Conservation (phyloP, 2,329 filamentous ascomycete genomes). For the Fusarium devonianum region DNA sequence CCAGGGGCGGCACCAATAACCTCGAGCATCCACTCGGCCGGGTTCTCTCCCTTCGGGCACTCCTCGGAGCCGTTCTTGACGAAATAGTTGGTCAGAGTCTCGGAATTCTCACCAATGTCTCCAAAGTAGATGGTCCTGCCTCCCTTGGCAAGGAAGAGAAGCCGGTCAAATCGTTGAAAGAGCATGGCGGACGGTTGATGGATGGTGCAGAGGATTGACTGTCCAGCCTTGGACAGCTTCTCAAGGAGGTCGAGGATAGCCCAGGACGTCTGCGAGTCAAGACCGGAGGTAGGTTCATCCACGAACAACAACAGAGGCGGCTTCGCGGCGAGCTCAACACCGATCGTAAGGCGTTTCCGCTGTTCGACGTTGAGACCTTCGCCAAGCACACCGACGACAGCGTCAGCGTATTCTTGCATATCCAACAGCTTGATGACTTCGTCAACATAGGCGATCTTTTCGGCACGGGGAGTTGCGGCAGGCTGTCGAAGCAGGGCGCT, state of each 20-base stretch:
- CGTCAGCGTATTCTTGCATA: slow-evolving; percentile 63
- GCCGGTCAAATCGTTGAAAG: slow-evolving; percentile 59
- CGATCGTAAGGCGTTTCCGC: slow-evolving; percentile 60
- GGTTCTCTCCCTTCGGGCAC: slow-evolving; percentile 36
- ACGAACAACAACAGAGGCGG: slow-evolving; percentile 59
- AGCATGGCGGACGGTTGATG: slow-evolving; percentile 55
- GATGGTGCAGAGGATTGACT: slow-evolving; percentile 60
- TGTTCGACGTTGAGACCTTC: slow-evolving; percentile 59
- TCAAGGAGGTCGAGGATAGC: slow-evolving; percentile 75
- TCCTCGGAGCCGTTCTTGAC: slow-evolving; percentile 27
- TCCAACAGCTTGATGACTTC: slow-evolving; percentile 62
- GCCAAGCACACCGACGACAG: slow-evolving; percentile 56
- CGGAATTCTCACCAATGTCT: slow-evolving; percentile 38
- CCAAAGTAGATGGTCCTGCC: slow-evolving; percentile 40
- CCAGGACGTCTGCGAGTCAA: slow-evolving; percentile 70
- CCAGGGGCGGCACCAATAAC: slow-evolving; percentile 39
- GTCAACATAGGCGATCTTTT: slow-evolving; percentile 62
- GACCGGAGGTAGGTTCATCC: slow-evolving; percentile 62
- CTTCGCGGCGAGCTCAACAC: slow-evolving; percentile 55
- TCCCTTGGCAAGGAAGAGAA: slow-evolving; percentile 55
- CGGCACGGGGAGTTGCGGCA: slow-evolving; percentile 50
- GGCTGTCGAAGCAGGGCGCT: slow-evolving; percentile 56
- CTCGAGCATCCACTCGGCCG: slow-evolving; percentile 41
- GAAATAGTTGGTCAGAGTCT: slow-evolving; percentile 34
- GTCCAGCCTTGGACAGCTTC: slow-evolving; percentile 63